phyloP scores from a whole-genome alignment of 2,329 filamentous ascomycete species.

The Neoarthrinium moseri region DNA sequence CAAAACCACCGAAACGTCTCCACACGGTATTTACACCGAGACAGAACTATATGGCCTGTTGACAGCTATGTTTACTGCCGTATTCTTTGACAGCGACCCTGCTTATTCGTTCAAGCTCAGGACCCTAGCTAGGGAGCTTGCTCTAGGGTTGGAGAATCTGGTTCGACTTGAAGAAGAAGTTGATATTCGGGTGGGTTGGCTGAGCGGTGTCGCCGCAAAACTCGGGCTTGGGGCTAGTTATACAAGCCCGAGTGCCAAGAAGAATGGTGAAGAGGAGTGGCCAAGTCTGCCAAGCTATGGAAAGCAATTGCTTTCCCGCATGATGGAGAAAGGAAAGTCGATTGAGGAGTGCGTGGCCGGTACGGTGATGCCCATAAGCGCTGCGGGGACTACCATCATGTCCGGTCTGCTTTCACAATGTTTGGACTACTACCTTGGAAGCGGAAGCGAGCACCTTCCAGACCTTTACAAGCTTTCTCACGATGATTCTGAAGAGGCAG shows the following conservation, averaged over 20 bases:
- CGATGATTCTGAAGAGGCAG: conserved; percentile 46
- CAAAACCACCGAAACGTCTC: conserved; percentile 47
- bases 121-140: conserved; percentile 46
- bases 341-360: conserved; percentile 55
- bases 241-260: conserved; percentile 11
- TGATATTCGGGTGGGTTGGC: conserved; percentile 41
- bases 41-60: conserved; percentile 57
- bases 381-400: conserved; percentile 58
- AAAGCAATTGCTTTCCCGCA: conserved; percentile 51
- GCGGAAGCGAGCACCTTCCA: conserved; percentile 46
- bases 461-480: conserved; percentile 52
- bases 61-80: conserved; percentile 53
- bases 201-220: conserved; percentile 40
- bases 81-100: conserved; percentile 57
- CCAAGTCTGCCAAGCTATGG: conserved; percentile 56
- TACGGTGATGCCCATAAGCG: conserved; percentile 55
- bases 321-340: conserved; percentile 52
- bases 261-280: conserved; percentile 43
- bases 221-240: conserved; percentile 7
- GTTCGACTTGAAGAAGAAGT: conserved; percentile 52
- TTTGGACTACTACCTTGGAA: conserved; percentile 58
- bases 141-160: conserved; percentile 49
- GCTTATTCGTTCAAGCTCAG: conserved; percentile 56
- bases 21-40: conserved; percentile 53
- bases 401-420: conserved; percentile 56